Percentiles rank a stretch among this genome's conserved stretches.
Conservation (phyloP, 2,329 filamentous ascomycete species). For the Diaporthe vexans region DNA sequence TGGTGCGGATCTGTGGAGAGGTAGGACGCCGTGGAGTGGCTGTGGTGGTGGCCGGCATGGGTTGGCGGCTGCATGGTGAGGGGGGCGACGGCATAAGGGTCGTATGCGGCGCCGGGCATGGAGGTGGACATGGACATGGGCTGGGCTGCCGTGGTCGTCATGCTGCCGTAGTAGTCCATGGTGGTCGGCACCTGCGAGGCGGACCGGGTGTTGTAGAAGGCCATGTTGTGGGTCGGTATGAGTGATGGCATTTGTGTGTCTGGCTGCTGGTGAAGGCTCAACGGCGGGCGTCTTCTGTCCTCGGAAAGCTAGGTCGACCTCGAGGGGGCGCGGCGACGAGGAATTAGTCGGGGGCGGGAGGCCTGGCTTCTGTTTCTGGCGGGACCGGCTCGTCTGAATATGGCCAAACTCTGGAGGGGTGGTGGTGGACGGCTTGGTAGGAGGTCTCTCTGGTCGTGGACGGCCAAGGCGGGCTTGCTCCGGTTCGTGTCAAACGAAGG, state of each 20-base stretch:
- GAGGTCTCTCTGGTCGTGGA: conserved; percentile 32
- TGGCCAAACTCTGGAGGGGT: conserved; percentile 6
- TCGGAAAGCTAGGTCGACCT: conserved; percentile 8
- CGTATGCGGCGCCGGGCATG: conserved; percentile 49
- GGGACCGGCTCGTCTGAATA: conserved; percentile 37
- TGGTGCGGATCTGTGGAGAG: conserved; percentile 55
- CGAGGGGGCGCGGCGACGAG: not conserved
- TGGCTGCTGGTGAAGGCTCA: conserved; percentile 47
- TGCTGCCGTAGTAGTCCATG: conserved; percentile 50
- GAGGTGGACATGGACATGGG: conserved; percentile 44
- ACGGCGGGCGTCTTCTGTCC: conserved; percentile 41
- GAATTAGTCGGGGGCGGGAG: conserved; percentile 22
- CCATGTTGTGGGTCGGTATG: conserved; percentile 47
- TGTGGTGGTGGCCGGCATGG: conserved; percentile 45
- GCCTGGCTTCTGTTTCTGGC: conserved; percentile 25
- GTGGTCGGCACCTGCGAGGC: conserved; percentile 42
- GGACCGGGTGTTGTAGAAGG: conserved; percentile 50
- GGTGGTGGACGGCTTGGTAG: conserved; percentile 16
- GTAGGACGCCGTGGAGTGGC: conserved; percentile 50
- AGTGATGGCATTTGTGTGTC: conserved; percentile 45
- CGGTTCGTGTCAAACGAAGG: conserved; percentile 41
- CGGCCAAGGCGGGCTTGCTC: conserved; percentile 35
- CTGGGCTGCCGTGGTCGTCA: conserved; percentile 46
- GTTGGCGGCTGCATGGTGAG: conserved; percentile 48
- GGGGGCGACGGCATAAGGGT: conserved; percentile 52